Evolutionary conservation across 805 yeast species (phyloP), one percentile per base, ranked within the genome.

Genomic region (Wickerhamiella allomyrinae): DNA sequence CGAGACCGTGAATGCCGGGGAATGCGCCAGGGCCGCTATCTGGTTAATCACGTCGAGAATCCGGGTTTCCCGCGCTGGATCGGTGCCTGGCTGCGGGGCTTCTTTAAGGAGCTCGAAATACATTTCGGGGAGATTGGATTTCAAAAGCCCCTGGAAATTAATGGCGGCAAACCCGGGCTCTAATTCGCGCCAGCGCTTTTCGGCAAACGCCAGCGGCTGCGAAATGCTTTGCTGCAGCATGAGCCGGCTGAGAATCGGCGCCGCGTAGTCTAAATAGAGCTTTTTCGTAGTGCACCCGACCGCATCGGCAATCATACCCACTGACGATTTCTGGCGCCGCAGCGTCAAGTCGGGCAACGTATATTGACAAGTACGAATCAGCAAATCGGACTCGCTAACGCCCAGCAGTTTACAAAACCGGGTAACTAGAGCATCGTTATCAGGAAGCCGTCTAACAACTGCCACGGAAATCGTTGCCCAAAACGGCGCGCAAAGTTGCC

Each of bases 401-500:
- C 76, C 80, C 15, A 85, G 67, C 9, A 84, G 62, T 21, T 74
- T 76, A 6, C 86, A 73, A 14, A 89, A 65, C 44, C 73, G 69
- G 20, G 66, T 65, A 21, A 84, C 69, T 41, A 81, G 63, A 4
- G 67, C 61, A 0, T 77, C 74, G 42, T 71, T 71, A 2, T 66
- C 59, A 6, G 63, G 61, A 35, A 68, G 67, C 47, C 73, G 73
- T 7, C 36, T 36, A 3, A 84, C 76, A 14, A 84, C 67, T 20
- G 70, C 70, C 34, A 75, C 71, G 29, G 87, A 71, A 7, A 86
- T 66, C 27, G 77, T 71, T 2, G 89, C 86, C 52, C 91, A 69
- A 46, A 74, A 82, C 0, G 95, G 94, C 7, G 82, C 74, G 17
- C 85, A 63, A 11, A 89, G 60, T 55, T 80, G 83, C 73, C 89